Evolutionary conservation across 192 early-diverging fungal species (phyloP), one percentile per base, ranked within the genome.

Genomic region (Spizellomyces sp.): DNA sequence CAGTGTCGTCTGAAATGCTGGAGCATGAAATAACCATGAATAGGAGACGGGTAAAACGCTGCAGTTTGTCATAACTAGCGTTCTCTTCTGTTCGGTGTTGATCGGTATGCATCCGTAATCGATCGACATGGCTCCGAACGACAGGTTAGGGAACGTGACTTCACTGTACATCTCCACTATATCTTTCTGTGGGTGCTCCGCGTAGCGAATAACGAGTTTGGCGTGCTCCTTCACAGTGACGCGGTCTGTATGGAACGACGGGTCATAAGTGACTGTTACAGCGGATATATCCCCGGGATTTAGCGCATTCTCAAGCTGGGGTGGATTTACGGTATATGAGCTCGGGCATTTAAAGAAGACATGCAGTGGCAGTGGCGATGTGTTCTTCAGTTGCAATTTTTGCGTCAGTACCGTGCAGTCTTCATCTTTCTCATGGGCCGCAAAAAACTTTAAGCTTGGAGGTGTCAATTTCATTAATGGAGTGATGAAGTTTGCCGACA

Each of bases 161-260:
- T 80, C 75, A 56, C 76, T 78, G 43, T 72, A 76, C 2, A 88
- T 69, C 10, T 87, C 87, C 27, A 88, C 75, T 19, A 73, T 62
- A 60, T 85, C 85, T 46, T 68, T 69, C 54, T 87, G 87, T 7
- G 87, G 85, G 54, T 88, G 87, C 62, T 88, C 87, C 9, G 67
- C 65, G 64, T 87, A 88, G 7, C 69, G 65, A 9, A 88, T 74
- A 4, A 75, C 58, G n/a, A 88, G 66, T 64, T 85, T 85, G 5
- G 75, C 55, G 48, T 82, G 77, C 59, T 83, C 84, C 57, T 81
- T 80, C 44, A 64, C 76, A 5, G 83, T 78, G 6, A 86, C 55
- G 3, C 84, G 64, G 52, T 80, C 77, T 0, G 68, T 74, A 72
- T 85, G 83, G 55, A 64, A 81, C 0, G 71, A 65, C 9, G 86